Conservation (phyloP, 192 early-diverging fungal species). For the Backusella liffmaniae region DNA sequence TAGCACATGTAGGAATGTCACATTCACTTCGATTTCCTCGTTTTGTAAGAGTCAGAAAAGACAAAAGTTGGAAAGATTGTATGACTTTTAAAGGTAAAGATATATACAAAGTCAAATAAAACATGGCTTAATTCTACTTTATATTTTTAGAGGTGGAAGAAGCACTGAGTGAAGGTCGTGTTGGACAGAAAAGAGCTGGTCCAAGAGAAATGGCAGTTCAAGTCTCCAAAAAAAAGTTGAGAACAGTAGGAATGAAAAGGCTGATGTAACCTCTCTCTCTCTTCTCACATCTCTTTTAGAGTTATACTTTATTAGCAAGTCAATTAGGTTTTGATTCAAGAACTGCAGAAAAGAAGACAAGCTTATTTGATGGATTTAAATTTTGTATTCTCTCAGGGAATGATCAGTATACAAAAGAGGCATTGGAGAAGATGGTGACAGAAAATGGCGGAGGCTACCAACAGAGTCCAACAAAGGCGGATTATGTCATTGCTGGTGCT, state of each 20-base stretch:
- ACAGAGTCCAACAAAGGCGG: constrained; percentile 51
- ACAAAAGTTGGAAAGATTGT: constrained; percentile 55
- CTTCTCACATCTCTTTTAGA: neutral
- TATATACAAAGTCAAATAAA: neutral
- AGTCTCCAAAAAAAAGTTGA: neutral
- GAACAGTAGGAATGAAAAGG: neutral
- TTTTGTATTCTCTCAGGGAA: constrained; percentile 53
- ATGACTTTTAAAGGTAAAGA: constrained; percentile 44
- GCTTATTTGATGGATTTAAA: constrained; percentile 61
- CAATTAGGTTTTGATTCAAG: constrained; percentile 44
- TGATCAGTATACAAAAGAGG: constrained; percentile 43
- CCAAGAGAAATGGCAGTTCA: neutral
- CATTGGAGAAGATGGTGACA: constrained; percentile 59
- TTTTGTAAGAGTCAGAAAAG: constrained; percentile 62
- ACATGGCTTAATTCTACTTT: neutral
- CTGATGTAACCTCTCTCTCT: neutral
- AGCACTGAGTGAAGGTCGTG: neutral
- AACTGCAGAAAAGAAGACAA: constrained; percentile 39
- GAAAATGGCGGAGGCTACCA: constrained; percentile 62
- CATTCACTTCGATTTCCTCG: constrained; percentile 80
- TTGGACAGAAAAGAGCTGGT: neutral
- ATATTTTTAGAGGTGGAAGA: neutral
- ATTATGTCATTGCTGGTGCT: constrained; percentile 53
- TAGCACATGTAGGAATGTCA: constrained; percentile 53
- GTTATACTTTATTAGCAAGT: constrained; percentile 20